Evolutionary conservation across 306 rosid genomes (phyloP).

Genomic region (Lathyrus sativus): DNA sequence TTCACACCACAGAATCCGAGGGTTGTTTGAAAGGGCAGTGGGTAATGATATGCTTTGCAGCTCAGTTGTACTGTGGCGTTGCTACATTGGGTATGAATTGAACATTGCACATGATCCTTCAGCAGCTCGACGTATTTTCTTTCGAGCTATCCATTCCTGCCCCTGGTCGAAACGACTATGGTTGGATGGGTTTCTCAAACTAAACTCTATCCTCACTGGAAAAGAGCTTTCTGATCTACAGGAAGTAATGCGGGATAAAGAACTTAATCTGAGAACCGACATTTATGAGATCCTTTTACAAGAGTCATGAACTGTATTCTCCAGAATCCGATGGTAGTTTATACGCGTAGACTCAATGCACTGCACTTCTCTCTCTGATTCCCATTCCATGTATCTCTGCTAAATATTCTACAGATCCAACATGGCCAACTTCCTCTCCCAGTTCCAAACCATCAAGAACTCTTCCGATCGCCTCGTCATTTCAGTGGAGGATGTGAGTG

Average conservation of each 20-base stretch:
- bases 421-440: too few relatives aligned
- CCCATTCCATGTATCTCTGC: too few relatives aligned
- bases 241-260: conserved; percentile 97
- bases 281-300: conserved; percentile 90
- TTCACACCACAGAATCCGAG: conserved; percentile 76
- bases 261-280: conserved; percentile 89
- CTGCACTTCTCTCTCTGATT: too few relatives aligned
- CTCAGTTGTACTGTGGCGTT: conserved; percentile 90
- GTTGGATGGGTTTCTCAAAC: conserved; percentile 87
- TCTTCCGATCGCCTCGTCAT: too few relatives aligned
- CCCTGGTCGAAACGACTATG: conserved; percentile 96
- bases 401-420: too few relatives aligned
- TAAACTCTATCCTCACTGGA: conserved; percentile 62
- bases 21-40: conserved; percentile 86
- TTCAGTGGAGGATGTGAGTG: too few relatives aligned
- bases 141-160: conserved; percentile 95
- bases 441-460: too few relatives aligned
- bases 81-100: conserved; percentile 73
- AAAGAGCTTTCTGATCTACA: conserved; percentile 96
- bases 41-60: conserved; percentile 53
- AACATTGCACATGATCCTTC: conserved; percentile 59
- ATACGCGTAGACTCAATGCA: not conserved
- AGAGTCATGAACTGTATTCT: conserved; percentile 47
- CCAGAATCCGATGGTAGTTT: not conserved
- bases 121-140: conserved; percentile 79